Percentiles rank a stretch among this genome's conserved stretches.
These are phyloP conservation scores for Penicillium antarcticum DNA, from an alignment of 495 filamentous ascomycete genomes.

Conservation along the genomic window DNA sequence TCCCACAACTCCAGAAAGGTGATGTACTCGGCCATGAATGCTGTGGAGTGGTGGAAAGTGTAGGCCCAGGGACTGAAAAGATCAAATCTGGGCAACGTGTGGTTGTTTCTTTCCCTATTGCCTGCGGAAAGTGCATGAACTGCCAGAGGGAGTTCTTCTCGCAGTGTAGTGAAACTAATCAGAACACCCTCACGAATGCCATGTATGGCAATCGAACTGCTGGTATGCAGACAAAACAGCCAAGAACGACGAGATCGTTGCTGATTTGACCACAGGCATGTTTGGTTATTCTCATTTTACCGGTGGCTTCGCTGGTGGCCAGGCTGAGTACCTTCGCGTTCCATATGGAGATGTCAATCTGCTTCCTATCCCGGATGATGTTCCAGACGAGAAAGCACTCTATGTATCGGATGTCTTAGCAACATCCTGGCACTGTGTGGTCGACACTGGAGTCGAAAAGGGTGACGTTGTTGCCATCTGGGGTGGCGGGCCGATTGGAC, in stretches of 20 bases:
- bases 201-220: slow-evolving; percentile 75
- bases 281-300: slow-evolving; percentile 65
- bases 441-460: slow-evolving; percentile 77
- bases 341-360: slow-evolving; percentile 82
- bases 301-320: slow-evolving; percentile 85
- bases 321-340: slow-evolving; percentile 84
- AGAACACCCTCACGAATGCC: slow-evolving; percentile 61
- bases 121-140: slow-evolving; percentile 65
- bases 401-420: slow-evolving; percentile 78
- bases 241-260: not conserved
- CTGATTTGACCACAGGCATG: slow-evolving; percentile 29
- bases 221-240: slow-evolving; percentile 42
- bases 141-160: slow-evolving; percentile 73
- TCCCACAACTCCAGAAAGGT: slow-evolving; percentile 73
- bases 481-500: slow-evolving; percentile 54
- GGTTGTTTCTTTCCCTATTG: slow-evolving; percentile 84
- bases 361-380: slow-evolving; percentile 71
- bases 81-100: slow-evolving; percentile 70
- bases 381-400: slow-evolving; percentile 84
- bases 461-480: slow-evolving; percentile 74
- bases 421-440: slow-evolving; percentile 78
- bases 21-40: slow-evolving; percentile 92
- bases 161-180: slow-evolving; percentile 76
- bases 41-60: slow-evolving; percentile 73
- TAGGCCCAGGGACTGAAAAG: slow-evolving; percentile 58